Evolutionary conservation across 768 basidiomycete species (phyloP), one percentile per base, ranked within the genome.

Genomic region (Cystofilobasidium ferigula): DNA sequence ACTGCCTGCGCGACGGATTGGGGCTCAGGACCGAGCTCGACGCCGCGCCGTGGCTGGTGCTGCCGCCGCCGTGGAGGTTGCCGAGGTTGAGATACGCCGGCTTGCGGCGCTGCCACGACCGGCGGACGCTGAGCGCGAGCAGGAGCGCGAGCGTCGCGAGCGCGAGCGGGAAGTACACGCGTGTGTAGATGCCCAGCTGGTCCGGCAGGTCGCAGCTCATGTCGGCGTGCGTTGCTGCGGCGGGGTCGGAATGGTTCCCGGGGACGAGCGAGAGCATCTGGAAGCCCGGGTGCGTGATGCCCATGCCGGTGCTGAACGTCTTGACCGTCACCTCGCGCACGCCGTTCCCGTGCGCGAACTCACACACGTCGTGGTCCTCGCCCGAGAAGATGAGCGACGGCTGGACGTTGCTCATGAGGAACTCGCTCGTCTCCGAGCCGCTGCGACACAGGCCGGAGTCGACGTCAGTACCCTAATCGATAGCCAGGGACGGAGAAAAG

Each of bases 321-420:
- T 91, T 95, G 72, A 97, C 82, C 0, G 89, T 88, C 24, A 93
- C 81, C 77, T 98, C 93, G 59, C 80, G 81, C 16, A 83, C 77
- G 40, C 75, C 75, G 62, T 67, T 38, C 71, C 71, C 74, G 85
- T 83, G 73, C 79, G 78, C n/a, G 72, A 85, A 83, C 78, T 88
- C 88, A 76, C 94, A 98, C 70, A 93, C 90, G 72, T 97, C 94
- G 74, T 95, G 92, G 72, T 97, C 92, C 75, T 97, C 91, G 7
- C 89, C 94, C 70, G 87, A 91, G 75, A 90, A 86, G 38, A 93
- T 79, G 16, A 87, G 75, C 1, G 80, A 78, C 8, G 93, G 93
- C 43, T 79, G 78, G 34, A 90, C 73, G 24, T 72, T 78, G 42
- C 84, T 77, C 57, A 95, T 78, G 32, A 97, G 72, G 72, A 87